Evolutionary conservation across 2,329 filamentous ascomycete species (phyloP).

Genomic region (Scedosporium aurantiacum): DNA sequence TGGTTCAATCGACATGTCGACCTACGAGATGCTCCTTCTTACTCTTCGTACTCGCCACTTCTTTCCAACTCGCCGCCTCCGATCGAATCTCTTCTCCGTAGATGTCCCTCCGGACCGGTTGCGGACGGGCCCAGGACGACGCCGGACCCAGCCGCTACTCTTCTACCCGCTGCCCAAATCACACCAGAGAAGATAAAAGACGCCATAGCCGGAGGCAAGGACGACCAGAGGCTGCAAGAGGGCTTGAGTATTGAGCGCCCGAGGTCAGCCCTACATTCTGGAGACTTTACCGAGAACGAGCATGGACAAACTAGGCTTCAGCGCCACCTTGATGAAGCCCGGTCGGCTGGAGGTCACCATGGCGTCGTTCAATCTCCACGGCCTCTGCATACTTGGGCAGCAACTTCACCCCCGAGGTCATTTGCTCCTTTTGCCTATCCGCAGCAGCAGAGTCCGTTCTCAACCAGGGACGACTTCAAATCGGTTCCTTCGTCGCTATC

Average conservation of each 20-base stretch:
- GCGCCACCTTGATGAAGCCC: background rate
- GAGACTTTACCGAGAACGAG: constrained; percentile 43
- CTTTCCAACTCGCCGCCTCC: constrained; percentile 11
- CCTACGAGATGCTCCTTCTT: constrained; percentile 7
- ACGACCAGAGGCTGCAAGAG: constrained; percentile 34
- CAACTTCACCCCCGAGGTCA: constrained; percentile 45
- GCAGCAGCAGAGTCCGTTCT: constrained; percentile 17
- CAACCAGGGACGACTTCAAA: constrained; percentile 21
- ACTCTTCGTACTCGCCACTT: background rate
- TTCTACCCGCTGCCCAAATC: constrained; percentile 32
- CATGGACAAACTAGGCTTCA: background rate
- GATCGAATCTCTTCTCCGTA: constrained; percentile 25
- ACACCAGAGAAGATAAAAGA: constrained; percentile 31
- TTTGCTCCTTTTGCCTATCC: constrained; percentile 36
- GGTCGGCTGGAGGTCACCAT: background rate
- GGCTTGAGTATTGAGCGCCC: constrained; percentile 67
- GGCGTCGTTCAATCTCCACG: background rate
- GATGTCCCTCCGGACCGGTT: constrained; percentile 12
- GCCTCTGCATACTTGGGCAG: constrained; percentile 30
- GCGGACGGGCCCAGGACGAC: background rate
- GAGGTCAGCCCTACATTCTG: constrained; percentile 61
- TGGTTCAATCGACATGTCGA: constrained; percentile 58
- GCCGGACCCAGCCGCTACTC: background rate
- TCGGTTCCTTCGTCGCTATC: constrained; percentile 50
- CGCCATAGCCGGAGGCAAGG: constrained; percentile 13